A percentile compares a stretch with the other conserved stretches of the same genome.
phyloP scores from a whole-genome alignment of 371 early-diverging fungal species.

The Mucor racemosus region DNA sequence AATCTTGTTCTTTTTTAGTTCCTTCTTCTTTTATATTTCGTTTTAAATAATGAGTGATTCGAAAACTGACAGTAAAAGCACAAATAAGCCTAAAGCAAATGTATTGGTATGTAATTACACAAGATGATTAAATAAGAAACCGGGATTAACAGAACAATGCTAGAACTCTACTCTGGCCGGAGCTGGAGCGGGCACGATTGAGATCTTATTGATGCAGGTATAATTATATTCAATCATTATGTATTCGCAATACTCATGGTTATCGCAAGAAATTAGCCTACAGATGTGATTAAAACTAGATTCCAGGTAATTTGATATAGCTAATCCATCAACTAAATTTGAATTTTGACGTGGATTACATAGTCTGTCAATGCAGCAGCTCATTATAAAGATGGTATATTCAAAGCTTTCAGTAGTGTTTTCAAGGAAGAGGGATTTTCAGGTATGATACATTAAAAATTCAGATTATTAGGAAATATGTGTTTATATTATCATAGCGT shows the following conservation, averaged over 20 bases:
- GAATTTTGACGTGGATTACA: too few relatives aligned
- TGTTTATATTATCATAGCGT: constrained; percentile 22
- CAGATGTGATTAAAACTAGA: constrained; percentile 51
- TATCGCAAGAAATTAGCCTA: constrained; percentile 26
- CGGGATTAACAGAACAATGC: background rate
- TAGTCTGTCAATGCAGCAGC: constrained; percentile 37
- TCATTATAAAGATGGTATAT: constrained; percentile 44
- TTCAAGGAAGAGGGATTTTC: constrained; percentile 36
- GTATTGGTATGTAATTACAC: background rate
- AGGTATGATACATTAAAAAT: constrained; percentile 14
- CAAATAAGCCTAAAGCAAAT: constrained; percentile 12
- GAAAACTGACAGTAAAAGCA: background rate
- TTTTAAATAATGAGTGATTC: background rate
- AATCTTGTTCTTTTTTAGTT: background rate
- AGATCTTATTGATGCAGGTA: constrained; percentile 37
- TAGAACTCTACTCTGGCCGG: constrained; percentile 39
- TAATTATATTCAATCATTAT: background rate
- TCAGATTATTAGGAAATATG: background rate
- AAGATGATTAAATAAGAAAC: background rate
- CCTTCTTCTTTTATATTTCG: background rate
- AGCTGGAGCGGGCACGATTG: constrained; percentile 36
- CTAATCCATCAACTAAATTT: too few relatives aligned
- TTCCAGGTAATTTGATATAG: constrained; percentile 35
- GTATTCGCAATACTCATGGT: background rate
- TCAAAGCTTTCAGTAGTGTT: constrained; percentile 36